Base-by-base conservation (phyloP, 208 protist species). In the Trypanosomatidae sp. region DNA sequence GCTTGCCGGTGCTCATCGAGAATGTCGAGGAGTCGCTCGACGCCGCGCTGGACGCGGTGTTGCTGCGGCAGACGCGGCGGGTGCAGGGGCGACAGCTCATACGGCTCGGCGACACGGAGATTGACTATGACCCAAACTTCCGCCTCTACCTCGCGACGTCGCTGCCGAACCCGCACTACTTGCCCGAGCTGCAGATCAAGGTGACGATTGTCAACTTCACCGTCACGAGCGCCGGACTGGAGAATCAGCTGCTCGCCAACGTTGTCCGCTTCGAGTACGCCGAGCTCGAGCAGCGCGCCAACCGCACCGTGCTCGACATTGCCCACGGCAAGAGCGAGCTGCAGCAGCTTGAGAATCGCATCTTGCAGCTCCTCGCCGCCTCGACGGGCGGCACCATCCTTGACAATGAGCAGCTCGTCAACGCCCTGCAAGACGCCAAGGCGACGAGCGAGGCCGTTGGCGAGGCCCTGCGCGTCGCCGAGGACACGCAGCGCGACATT, bases 11-110 rank as follows among this genome's bases (percentile, higher is more conserved):
- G 19, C 67, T 98, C 10, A 61, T 98, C 28, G 96, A 98, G 52
- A 97, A 96, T 53, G 80, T 98, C 11, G 82, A 81, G 28, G 95
- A 98, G 71, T 70, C 74, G 22, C 71, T 98, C n/a, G 96, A 98
- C 56, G 92, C 96, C n/a, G 78, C 86, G 15, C 61, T 98, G 1
- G 92, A 98, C 60, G 71, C 93, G 13, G 61, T 98, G 33, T 68
- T 98, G n/a, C 67, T 96, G 26, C 90, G 92, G 25, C 88, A 98
- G 56, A 96, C 88, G 4, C 96, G 94, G 62, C 89, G 85, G 40
- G 83, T 75, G 18, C 75, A 89, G 42, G 92, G 92, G 0, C 64
- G 81, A 13, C 50, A 92, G 24, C 68, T 97, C 16, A 89, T 98
- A 21, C 91, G 89, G 43, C 56, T 98, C 2, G 92, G 94, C 26